These are phyloP conservation scores for Peziza echinospora DNA, from an alignment of 495 filamentous ascomycete species.

Conservation along the genomic window DNA sequence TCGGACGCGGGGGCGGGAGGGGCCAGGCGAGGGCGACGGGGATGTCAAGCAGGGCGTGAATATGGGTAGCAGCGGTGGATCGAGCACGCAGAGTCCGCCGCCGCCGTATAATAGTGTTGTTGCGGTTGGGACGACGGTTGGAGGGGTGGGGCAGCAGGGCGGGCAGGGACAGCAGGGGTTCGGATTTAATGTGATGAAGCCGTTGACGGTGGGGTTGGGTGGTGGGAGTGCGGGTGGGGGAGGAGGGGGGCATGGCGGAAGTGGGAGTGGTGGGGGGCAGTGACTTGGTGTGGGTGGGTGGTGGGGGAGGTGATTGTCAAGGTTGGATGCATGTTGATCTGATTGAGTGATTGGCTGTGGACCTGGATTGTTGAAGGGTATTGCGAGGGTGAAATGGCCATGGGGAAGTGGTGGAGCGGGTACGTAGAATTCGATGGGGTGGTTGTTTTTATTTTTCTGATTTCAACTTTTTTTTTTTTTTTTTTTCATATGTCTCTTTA, in stretches of 20 bases:
- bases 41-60: neutral
- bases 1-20: too few species aligned
- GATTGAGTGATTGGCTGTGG: too few species aligned
- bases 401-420: too few species aligned
- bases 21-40: too few species aligned
- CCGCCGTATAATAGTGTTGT: slow-evolving; percentile 1
- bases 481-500: too few species aligned
- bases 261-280: neutral
- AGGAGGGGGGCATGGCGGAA: too few species aligned
- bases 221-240: neutral
- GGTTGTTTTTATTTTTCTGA: too few species aligned
- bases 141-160: slow-evolving; percentile 6
- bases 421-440: too few species aligned
- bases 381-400: too few species aligned
- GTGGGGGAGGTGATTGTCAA: neutral
- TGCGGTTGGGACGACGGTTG: neutral
- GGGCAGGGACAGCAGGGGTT: neutral
- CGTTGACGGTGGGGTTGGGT: slow-evolving; percentile 8
- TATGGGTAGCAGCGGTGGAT: neutral
- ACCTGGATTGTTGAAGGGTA: too few species aligned
- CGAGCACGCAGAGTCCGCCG: neutral
- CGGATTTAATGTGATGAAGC: slow-evolving; percentile 2
- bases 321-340: neutral
- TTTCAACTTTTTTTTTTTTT: too few species aligned
- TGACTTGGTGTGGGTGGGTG: neutral